Evolutionary conservation across 2,329 filamentous ascomycete species (phyloP).

Genomic region (Aspergillus ochraceoroseus): DNA sequence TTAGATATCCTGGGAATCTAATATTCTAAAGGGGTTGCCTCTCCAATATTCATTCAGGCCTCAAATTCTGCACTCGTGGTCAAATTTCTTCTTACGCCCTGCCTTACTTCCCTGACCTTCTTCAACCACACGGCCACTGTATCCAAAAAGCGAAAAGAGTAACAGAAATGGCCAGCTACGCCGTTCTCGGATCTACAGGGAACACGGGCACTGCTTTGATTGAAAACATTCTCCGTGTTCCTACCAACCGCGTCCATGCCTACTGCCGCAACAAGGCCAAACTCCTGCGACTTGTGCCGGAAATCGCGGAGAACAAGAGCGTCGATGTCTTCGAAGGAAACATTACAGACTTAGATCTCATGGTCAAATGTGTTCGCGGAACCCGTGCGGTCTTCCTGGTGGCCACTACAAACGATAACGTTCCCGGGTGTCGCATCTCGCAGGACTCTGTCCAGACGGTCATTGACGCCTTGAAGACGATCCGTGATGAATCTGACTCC

Average conservation of each 20-base stretch:
- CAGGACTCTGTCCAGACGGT: conserved; percentile 38
- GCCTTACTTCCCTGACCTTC: too few species aligned
- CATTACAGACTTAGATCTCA: conserved; percentile 39
- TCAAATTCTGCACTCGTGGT: too few species aligned
- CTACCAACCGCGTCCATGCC: conserved; percentile 36
- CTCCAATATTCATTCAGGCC: too few species aligned
- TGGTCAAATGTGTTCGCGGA: conserved; percentile 37
- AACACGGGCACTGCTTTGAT: conserved; percentile 45
- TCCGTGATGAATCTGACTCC: conserved; percentile 15
- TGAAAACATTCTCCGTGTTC: conserved; percentile 34
- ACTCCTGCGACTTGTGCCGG: conserved; percentile 35
- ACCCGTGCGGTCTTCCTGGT: conserved; percentile 40
- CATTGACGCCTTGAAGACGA: conserved; percentile 34
- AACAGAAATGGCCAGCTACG: conserved; percentile 30
- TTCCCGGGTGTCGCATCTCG: conserved; percentile 39
- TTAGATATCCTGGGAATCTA: too few species aligned
- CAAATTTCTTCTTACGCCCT: too few species aligned
- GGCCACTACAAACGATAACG: conserved; percentile 44
- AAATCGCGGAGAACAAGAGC: conserved; percentile 27
- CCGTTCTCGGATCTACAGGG: conserved; percentile 44
- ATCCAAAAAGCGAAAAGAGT: neutral
- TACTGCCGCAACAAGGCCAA: conserved; percentile 46
- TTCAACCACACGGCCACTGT: too few species aligned
- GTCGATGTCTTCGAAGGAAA: conserved; percentile 44
- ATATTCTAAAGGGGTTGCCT: too few species aligned